A percentile compares a stretch with the other conserved stretches of the same genome.
These are phyloP conservation scores for Tieghemostelium lacteum DNA, from an alignment of 78 protist species.

Conservation along the genomic window DNA sequence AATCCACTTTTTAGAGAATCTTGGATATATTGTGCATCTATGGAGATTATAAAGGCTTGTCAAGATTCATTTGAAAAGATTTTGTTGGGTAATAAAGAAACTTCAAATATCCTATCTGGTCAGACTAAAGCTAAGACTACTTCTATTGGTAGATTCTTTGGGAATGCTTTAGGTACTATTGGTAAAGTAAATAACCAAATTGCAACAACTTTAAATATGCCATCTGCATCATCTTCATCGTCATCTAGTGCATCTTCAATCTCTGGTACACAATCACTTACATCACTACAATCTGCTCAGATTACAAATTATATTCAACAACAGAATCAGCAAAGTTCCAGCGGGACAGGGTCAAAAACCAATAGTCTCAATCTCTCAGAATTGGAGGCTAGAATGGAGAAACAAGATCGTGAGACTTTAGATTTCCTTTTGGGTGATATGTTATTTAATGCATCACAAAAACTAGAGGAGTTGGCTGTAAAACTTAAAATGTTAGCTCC, in stretches of 20 bases:
- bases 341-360: background rate
- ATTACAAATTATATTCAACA: too few species aligned
- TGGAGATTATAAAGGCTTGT: constrained; percentile 68
- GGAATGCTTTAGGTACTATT: constrained; percentile 31
- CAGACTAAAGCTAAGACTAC: constrained; percentile 8
- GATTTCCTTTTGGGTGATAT: constrained; percentile 57
- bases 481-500: constrained; percentile 17
- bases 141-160: constrained; percentile 29
- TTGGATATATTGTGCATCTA: constrained; percentile 20
- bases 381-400: constrained; percentile 3
- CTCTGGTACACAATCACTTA: constrained; percentile 49
- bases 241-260: constrained; percentile 1
- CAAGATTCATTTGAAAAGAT: constrained; percentile 60
- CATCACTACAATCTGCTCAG: constrained; percentile 37
- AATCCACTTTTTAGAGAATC: constrained; percentile 41
- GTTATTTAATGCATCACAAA: constrained; percentile 45
- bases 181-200: background rate
- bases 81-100: background rate
- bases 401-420: constrained; percentile 55
- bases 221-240: background rate
- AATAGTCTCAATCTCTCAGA: constrained; percentile 17
- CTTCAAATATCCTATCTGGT: background rate
- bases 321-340: background rate
- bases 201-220: background rate
- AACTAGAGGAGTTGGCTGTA: constrained; percentile 28